Conservation (phyloP, 805 yeast species). For the Candida alai region DNA sequence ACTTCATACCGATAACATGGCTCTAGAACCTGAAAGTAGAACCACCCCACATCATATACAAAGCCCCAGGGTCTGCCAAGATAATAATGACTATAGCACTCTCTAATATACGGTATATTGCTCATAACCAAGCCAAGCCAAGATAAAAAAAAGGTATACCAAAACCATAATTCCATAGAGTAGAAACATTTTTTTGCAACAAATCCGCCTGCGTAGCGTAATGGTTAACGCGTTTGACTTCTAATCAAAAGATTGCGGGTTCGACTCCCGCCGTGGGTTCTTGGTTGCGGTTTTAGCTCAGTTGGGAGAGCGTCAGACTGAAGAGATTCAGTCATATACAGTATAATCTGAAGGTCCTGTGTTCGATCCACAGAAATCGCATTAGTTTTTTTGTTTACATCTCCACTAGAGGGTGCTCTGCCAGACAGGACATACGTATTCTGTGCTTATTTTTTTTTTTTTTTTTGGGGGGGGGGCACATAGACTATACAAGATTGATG, state of each 20-base stretch:
- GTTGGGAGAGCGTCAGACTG: slow-evolving; percentile 32
- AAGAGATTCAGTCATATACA: slow-evolving; percentile 17
- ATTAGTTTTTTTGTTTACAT: slow-evolving; percentile 28
- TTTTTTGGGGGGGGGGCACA: too few species aligned
- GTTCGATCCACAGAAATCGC: slow-evolving; percentile 83
- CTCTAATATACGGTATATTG: not conserved
- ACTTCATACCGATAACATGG: too few species aligned
- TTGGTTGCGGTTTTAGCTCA: slow-evolving; percentile 25
- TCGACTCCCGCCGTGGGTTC: slow-evolving; percentile 54
- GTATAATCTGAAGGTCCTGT: slow-evolving; percentile 76
- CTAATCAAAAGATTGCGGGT: slow-evolving; percentile 66
- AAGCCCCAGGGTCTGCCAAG: too few species aligned
- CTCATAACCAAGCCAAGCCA: not conserved
- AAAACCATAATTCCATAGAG: too few species aligned
- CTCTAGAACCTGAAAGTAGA: too few species aligned
- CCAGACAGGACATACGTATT: too few species aligned
- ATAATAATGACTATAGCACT: slow-evolving; percentile 9
- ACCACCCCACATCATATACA: too few species aligned
- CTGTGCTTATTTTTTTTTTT: too few species aligned
- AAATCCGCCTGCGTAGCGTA: slow-evolving; percentile 55
- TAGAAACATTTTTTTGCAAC: slow-evolving; percentile 4
- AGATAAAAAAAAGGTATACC: not conserved
- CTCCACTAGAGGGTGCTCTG: too few species aligned
- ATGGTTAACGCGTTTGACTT: slow-evolving; percentile 68
- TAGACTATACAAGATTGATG: too few species aligned